phyloP scores from a whole-genome alignment of 1,284 basidiomycete genomes.

The Rhodotorula glutinis region DNA sequence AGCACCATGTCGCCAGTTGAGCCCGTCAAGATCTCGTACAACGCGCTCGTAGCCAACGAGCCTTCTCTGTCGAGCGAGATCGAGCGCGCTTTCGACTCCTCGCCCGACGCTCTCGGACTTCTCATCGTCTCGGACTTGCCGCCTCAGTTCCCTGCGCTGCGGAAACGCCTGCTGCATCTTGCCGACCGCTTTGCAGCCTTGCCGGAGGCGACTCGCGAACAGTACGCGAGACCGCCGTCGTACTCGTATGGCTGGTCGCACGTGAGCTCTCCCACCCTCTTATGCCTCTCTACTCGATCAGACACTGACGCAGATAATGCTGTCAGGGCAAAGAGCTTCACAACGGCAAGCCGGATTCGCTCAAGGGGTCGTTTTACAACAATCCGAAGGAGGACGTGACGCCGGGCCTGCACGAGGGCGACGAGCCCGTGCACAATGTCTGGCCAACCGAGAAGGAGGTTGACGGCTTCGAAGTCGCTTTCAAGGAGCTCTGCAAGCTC shows the following conservation, averaged over 20 bases:
- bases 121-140: constrained; percentile 62
- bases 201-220: constrained; percentile 62
- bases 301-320: no score
- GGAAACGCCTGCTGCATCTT: constrained; percentile 64
- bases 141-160: constrained; percentile 57
- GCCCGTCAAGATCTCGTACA: constrained; percentile 29
- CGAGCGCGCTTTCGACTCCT: constrained; percentile 37
- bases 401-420: constrained; percentile 52
- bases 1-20: background rate
- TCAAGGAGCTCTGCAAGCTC: constrained; percentile 78
- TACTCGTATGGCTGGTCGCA: constrained; percentile 75
- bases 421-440: constrained; percentile 58
- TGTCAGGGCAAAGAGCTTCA: constrained; percentile 82
- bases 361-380: constrained; percentile 90
- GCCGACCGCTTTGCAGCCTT: constrained; percentile 69
- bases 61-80: constrained; percentile 18
- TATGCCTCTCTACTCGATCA: no score
- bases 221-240: constrained; percentile 51
- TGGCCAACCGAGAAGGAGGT: constrained; percentile 66
- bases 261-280: constrained; percentile 17
- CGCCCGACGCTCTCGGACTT: constrained; percentile 37
- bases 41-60: constrained; percentile 12
- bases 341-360: constrained; percentile 83
- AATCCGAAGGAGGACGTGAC: constrained; percentile 69
- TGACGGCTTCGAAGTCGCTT: constrained; percentile 69